Base-by-base conservation (phyloP, 805 yeast genomes). In the Brettanomyces nanus region DNA sequence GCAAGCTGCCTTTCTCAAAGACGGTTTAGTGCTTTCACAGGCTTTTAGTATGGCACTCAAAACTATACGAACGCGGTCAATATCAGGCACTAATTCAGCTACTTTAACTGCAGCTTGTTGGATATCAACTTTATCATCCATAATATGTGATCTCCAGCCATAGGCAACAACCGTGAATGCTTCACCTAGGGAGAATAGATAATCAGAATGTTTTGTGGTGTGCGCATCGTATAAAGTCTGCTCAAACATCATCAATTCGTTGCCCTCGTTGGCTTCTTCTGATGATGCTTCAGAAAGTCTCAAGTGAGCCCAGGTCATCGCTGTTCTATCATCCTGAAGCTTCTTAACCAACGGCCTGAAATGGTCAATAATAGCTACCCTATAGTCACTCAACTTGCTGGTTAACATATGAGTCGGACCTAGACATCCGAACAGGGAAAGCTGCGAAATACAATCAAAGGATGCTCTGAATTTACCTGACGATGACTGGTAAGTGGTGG, bases 171-270 rank as follows among this genome's bases (percentile, higher is more conserved):
- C 65, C 19, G 84, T 68, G 15, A 89, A 59, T 0, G 95, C 87
- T 53, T 90, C 97, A 37, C 97, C 97, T 33, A 80, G 70, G 0
- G 86, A 69, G 46, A 90, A 85, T 17, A 81, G 59, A 36, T 66
- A 73, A 43, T 90, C 97, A n/a, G 76, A 65, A 43, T 83, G 85
- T 44, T 82, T 85, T 1, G 86, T 71, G 4, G 53, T 55, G 52
- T 81, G 78, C 0, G 83, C 68, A 3, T 73, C 79, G 47, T 68
- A 77, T 2, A 86, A 49, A 1, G 58, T 46, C 6, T 64, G 53
- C 32, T 80, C 72, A 39, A 63, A 65, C 1, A 46, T 43, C 6
- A 47, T 43, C 4, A 56, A 34, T 5, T 47, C 49, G 13, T 18
- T 28, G 10, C 20, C 43, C 21, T 31, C 26, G 14, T n/a, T 25